A percentile compares a stretch with the other conserved stretches of the same genome.
Evolutionary conservation across 495 filamentous ascomycete genomes (phyloP).

Genomic region (Penicillium manginii): DNA sequence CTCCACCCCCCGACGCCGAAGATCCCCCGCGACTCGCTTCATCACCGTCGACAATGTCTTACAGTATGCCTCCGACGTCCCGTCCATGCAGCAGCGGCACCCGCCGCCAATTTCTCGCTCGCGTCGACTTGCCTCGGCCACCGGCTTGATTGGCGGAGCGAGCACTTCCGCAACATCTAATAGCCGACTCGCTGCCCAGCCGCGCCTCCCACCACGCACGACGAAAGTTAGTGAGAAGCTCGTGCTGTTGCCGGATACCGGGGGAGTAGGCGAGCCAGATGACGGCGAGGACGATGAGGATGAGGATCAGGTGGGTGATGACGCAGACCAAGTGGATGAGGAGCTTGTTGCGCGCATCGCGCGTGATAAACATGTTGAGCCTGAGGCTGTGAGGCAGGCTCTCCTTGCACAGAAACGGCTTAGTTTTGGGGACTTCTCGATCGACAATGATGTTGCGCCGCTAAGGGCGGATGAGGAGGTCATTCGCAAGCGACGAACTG

Average conservation of each 20-base stretch:
- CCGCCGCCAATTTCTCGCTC: conserved; percentile 62
- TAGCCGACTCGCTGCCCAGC: conserved; percentile 56
- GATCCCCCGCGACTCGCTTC: conserved; percentile 67
- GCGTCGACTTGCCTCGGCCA: conserved; percentile 50
- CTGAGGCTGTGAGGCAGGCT: conserved; percentile 41
- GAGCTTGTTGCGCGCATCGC: conserved; percentile 44
- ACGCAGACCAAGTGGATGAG: conserved; percentile 55
- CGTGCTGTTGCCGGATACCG: conserved; percentile 88
- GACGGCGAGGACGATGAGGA: conserved; percentile 29
- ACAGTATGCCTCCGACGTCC: conserved; percentile 91
- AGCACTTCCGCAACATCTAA: conserved; percentile 31
- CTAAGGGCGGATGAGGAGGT: conserved; percentile 80
- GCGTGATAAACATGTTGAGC: conserved; percentile 41
- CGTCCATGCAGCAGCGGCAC: conserved; percentile 86
- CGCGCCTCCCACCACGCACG: conserved; percentile 82
- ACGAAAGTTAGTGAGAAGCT: conserved; percentile 95
- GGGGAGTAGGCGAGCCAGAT: conserved; percentile 38
- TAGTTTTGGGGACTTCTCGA: conserved; percentile 50
- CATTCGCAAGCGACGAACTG: conserved; percentile 59
- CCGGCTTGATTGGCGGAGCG: conserved; percentile 33
- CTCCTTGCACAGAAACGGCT: conserved; percentile 43
- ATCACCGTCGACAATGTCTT: conserved; percentile 97
- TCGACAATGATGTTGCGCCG: conserved; percentile 69
- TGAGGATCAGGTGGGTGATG: conserved; percentile 10
- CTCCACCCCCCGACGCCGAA: conserved; percentile 37